Evolutionary conservation across 2,329 filamentous ascomycete species (phyloP), one percentile per base, ranked within the genome.

Genomic region (Cercospora sp.): DNA sequence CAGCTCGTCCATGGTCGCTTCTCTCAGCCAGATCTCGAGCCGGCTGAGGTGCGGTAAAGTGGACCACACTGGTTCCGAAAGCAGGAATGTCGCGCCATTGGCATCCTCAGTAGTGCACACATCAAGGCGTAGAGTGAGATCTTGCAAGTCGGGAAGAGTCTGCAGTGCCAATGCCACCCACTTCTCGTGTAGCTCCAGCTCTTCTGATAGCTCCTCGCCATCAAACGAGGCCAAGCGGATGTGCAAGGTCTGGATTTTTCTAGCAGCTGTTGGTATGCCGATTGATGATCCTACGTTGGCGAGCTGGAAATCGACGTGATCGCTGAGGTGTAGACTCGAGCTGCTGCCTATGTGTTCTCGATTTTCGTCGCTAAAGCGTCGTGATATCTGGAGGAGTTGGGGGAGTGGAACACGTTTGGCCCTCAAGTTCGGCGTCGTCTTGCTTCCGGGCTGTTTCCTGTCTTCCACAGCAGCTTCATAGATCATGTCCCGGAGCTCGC

Each of bases 401-500:
- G 55, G n/a, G 2, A 59, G 7, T 36, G 55, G 55, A 7, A 59
- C 55, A n/a, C 10, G 18, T 3, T 33, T 12, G 31, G n/a, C 55
- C 31, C 18, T 59, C 55, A 59, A 31, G 23, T 26, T 53, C 9
- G 23, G 42, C 28, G 28, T 33, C 5, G 39, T n/a, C 9, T 23
- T 42, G 36, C 18, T 58, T 10, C 62, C 18, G 20, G 6, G 23
- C 48, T 63, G 5, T 8, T n/a, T 33, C 7, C 58, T 36, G 53
- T 33, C 28, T 12, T 57, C 55, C 18, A 33, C 9, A 7, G 55
- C 66, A 1, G 23, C 18, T 23, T 60, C 53, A 42, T 70, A 72
- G 6, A 72, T 66, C 26, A 64, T 42, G 31, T 71, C 66, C 23
- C 69, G 61, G 3, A 71, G 45, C 33, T 73, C 71, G 3, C 7